phyloP scores from a whole-genome alignment of 2,329 filamentous ascomycete species.

The Zymoseptoria crescenta region DNA sequence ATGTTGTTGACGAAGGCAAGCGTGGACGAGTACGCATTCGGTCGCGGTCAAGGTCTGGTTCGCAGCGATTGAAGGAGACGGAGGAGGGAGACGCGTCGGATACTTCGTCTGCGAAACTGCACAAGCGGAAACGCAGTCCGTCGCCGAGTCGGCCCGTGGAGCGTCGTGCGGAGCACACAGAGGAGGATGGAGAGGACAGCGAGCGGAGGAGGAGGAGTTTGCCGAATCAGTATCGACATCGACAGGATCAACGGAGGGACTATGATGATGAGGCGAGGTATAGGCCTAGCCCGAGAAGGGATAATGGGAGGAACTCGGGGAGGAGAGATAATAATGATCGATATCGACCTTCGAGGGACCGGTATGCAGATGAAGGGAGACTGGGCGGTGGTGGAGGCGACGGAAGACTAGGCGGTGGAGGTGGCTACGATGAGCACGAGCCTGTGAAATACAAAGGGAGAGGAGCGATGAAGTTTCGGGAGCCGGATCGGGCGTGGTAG shows the following conservation, averaged over 20 bases:
- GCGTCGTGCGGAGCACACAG: slow-evolving; percentile 7
- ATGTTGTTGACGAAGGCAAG: slow-evolving; percentile 29
- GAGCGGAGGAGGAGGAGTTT: slow-evolving; percentile 30
- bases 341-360: slow-evolving; percentile 19
- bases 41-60: slow-evolving; percentile 22
- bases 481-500: slow-evolving; percentile 19
- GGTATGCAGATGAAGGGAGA: slow-evolving; percentile 29
- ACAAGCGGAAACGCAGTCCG: slow-evolving; percentile 30
- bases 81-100: slow-evolving; percentile 10
- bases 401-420: slow-evolving; percentile 15
- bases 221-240: slow-evolving; percentile 29
- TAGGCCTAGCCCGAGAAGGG: slow-evolving; percentile 23
- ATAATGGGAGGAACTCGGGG: slow-evolving; percentile 14
- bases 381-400: slow-evolving; percentile 23
- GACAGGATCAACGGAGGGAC: slow-evolving; percentile 8
- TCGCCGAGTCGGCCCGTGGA: slow-evolving; percentile 26
- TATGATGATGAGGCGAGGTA: slow-evolving; percentile 22
- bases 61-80: slow-evolving; percentile 25
- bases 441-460: slow-evolving; percentile 35
- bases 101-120: slow-evolving; percentile 23
- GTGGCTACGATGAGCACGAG: slow-evolving; percentile 21
- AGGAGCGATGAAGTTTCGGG: slow-evolving; percentile 34
- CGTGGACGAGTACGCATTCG: slow-evolving; percentile 29
- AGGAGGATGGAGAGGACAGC: slow-evolving; percentile 10
- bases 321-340: slow-evolving; percentile 16